These are phyloP conservation scores for Neurospora sp. DNA, from an alignment of 495 filamentous ascomycete species.

Conservation along the genomic window DNA sequence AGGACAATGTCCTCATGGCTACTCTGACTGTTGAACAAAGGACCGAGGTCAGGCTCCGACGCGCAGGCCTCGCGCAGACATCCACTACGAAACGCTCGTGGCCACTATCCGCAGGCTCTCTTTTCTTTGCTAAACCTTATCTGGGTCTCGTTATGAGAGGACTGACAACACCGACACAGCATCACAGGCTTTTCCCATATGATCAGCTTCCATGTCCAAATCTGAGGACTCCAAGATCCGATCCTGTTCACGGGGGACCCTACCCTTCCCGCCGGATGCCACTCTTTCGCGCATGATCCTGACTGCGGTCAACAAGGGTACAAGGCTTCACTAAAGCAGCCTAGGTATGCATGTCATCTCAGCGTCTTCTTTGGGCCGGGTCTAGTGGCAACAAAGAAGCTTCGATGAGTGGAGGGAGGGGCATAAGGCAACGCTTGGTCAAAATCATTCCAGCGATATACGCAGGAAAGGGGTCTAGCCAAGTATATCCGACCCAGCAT, in stretches of 20 bases:
- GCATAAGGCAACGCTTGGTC: background rate
- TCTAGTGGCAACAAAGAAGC: conserved; percentile 12
- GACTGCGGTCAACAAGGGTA: conserved; percentile 17
- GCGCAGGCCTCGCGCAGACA: background rate
- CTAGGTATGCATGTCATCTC: conserved; percentile 1
- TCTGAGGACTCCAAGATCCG: conserved; percentile 21
- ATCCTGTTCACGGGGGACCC: conserved; percentile 21
- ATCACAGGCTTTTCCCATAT: background rate
- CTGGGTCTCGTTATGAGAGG: background rate
- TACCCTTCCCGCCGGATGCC: conserved; percentile 21
- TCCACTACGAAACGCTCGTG: background rate
- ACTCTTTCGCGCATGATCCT: conserved; percentile 23
- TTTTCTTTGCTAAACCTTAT: background rate
- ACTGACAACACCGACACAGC: background rate
- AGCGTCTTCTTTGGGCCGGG: conserved; percentile 1
- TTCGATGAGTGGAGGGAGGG: conserved; percentile 1
- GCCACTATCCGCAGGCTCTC: background rate
- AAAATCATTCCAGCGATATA: background rate
- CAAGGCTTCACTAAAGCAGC: background rate
- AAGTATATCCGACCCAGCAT: conserved; percentile 13
- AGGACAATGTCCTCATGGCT: conserved; percentile 7
- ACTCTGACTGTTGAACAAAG: background rate
- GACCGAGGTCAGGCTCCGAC: background rate
- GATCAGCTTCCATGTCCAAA: conserved; percentile 24
- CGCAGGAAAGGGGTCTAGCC: conserved; percentile 1